These are phyloP conservation scores for Fremontodendron californicum DNA, from an alignment of 345 rosid species.

Conservation along the genomic window DNA sequence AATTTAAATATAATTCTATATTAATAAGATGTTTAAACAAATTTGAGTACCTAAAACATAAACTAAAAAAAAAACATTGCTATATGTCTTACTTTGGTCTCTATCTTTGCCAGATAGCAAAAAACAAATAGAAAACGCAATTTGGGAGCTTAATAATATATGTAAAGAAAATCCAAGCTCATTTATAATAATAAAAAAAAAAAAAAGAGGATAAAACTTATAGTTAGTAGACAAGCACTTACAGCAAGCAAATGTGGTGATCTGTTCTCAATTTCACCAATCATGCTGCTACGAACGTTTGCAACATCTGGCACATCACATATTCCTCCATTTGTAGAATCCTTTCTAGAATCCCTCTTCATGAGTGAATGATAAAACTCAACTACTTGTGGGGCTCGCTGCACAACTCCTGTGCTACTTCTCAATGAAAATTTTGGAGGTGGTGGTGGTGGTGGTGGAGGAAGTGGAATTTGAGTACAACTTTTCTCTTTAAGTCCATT, in stretches of 20 bases:
- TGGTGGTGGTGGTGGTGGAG: constrained; percentile 44
- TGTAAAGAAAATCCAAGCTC: no score
- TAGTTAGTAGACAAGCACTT: constrained; percentile 19
- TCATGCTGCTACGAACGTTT: constrained; percentile 65
- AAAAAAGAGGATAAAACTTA: no score
- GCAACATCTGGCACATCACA: constrained; percentile 53
- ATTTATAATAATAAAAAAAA: no score
- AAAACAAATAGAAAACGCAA: not conserved
- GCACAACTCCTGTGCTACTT: constrained; percentile 39
- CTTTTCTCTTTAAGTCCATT: constrained; percentile 33
- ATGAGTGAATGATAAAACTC: constrained; percentile 78
- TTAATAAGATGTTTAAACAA: not conserved
- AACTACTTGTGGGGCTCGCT: constrained; percentile 73
- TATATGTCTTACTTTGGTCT: no score
- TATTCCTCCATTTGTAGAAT: constrained; percentile 46
- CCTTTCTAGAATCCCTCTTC: constrained; percentile 72
- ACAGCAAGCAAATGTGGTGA: constrained; percentile 76
- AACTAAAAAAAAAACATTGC: not conserved
- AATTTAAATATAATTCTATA: not conserved
- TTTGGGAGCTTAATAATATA: not conserved
- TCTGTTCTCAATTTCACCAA: constrained; percentile 69
- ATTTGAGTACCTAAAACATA: not conserved
- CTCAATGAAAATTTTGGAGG: constrained; percentile 39
- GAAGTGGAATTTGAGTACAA: constrained; percentile 36
- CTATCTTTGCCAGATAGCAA: no score